phyloP scores from a whole-genome alignment of 108 stramenopile species.

The Mediolabrus comicus region DNA sequence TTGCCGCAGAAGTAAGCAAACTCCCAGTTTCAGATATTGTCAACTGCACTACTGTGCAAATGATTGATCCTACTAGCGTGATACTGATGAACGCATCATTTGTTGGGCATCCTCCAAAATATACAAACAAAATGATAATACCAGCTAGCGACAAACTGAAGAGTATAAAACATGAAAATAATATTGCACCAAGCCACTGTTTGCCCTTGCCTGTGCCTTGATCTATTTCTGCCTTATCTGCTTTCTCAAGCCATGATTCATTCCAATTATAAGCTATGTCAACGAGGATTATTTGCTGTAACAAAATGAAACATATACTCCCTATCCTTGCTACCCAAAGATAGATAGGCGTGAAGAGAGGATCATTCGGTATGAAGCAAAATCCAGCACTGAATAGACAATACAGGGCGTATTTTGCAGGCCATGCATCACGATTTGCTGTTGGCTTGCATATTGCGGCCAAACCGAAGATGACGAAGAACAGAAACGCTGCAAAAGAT shows the following conservation, averaged over 20 bases:
- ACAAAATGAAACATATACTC: constrained; percentile 66
- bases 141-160: constrained; percentile 65
- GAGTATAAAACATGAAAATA: constrained; percentile 65
- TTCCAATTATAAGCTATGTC: constrained; percentile 90
- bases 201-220: constrained; percentile 72
- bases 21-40: constrained; percentile 69
- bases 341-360: constrained; percentile 66
- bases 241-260: constrained; percentile 79
- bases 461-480: constrained; percentile 69
- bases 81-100: constrained; percentile 85
- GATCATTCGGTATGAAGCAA: constrained; percentile 80
- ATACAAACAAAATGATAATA: constrained; percentile 74
- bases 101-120: constrained; percentile 75
- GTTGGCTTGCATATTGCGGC: constrained; percentile 63
- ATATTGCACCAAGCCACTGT: constrained; percentile 81
- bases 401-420: constrained; percentile 80
- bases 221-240: constrained; percentile 60
- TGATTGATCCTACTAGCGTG: constrained; percentile 66
- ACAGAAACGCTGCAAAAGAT: constrained; percentile 54
- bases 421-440: constrained; percentile 84
- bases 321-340: constrained; percentile 75
- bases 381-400: constrained; percentile 58
- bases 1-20: constrained; percentile 78
- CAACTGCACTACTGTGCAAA: constrained; percentile 65
- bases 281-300: constrained; percentile 83